Conservation (phyloP, 352 stramenopile genomes). For the Globisporangium spiculum region DNA sequence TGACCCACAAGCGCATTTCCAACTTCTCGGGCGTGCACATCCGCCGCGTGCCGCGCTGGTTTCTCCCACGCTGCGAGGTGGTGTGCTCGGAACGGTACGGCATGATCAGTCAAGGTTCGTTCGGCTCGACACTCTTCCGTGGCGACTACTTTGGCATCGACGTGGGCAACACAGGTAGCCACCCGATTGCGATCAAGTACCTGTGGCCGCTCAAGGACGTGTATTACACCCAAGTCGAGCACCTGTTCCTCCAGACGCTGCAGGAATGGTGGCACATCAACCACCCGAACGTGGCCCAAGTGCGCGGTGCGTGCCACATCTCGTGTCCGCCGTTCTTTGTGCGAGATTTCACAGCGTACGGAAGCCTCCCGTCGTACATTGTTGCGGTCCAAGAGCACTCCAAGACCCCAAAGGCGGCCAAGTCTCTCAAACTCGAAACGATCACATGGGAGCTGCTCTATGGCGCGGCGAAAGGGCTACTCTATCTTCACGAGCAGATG, state of each 20-base stretch:
- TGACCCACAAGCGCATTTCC: constrained; percentile 55
- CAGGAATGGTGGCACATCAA: constrained; percentile 44
- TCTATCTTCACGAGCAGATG: constrained; percentile 63
- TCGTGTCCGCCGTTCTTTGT: constrained; percentile 46
- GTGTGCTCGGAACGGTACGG: constrained; percentile 41
- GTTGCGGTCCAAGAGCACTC: constrained; percentile 35
- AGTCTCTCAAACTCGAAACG: constrained; percentile 31
- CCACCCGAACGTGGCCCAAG: constrained; percentile 58
- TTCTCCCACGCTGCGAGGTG: constrained; percentile 43
- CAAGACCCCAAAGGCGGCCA: constrained; percentile 29
- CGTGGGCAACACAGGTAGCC: constrained; percentile 26
- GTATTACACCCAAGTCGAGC: constrained; percentile 49
- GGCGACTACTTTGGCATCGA: constrained; percentile 50
- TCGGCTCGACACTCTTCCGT: constrained; percentile 46
- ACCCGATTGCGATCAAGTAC: constrained; percentile 42
- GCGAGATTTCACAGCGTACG: constrained; percentile 59
- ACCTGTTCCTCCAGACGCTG: constrained; percentile 45
- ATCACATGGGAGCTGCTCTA: constrained; percentile 59
- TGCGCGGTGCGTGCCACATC: constrained; percentile 59
- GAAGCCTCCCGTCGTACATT: constrained; percentile 50
- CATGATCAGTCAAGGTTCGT: constrained; percentile 39
- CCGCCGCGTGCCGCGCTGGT: constrained; percentile 60
- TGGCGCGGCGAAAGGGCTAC: constrained; percentile 49
- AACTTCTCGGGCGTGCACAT: constrained; percentile 45
- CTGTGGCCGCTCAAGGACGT: constrained; percentile 42